phyloP scores from a whole-genome alignment of 805 yeast species.

The Yarrowia sp. region DNA sequence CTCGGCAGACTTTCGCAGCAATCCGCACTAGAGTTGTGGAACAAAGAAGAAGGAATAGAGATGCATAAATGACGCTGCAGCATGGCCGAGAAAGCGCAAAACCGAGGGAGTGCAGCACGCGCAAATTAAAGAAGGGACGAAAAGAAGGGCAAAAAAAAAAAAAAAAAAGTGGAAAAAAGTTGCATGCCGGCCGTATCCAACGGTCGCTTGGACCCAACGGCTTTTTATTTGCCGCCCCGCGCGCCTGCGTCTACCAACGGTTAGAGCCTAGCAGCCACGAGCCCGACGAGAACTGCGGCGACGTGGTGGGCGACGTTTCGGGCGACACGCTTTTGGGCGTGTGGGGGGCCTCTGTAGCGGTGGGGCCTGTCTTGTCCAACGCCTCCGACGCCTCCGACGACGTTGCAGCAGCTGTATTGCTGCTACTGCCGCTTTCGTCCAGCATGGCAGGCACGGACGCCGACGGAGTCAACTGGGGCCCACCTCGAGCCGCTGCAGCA shows the following conservation, averaged over 20 bases:
- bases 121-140: background rate
- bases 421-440: background rate
- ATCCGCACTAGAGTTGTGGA: background rate
- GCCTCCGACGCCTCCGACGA: too few relatives aligned
- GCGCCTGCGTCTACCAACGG: constrained; percentile 1
- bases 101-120: background rate
- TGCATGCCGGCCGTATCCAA: constrained; percentile 23
- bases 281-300: constrained; percentile 17
- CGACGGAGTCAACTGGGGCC: constrained; percentile 2
- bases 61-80: background rate
- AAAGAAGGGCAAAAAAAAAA: background rate
- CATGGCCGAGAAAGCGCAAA: background rate
- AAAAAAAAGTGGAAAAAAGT: background rate
- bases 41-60: background rate
- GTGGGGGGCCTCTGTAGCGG: background rate
- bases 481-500: background rate
- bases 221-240: background rate
- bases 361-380: background rate
- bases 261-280: constrained; percentile 25
- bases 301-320: constrained; percentile 3
- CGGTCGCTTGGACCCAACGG: constrained; percentile 21
- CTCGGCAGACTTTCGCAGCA: constrained; percentile 15
- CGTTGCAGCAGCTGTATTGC: background rate
- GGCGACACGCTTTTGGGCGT: background rate
- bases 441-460: constrained; percentile 16